Base-by-base conservation (phyloP, 2,329 filamentous ascomycete genomes). In the Arachnopeziza araneosa region DNA sequence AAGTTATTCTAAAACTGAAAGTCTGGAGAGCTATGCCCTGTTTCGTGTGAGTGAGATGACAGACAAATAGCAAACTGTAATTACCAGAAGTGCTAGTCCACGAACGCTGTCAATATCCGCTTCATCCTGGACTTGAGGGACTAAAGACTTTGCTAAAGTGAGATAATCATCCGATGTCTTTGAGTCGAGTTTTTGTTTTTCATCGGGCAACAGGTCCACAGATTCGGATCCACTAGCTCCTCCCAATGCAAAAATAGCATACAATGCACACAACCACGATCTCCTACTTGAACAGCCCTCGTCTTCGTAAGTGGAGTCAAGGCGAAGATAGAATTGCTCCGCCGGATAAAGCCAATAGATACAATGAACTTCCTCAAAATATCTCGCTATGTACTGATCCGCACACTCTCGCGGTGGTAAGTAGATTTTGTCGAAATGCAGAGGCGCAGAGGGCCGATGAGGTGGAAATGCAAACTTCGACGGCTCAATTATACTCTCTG, bases 31-130 rank as follows among this genome's bases (percentile, higher is more conserved):
- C 62, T 30, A 66, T 22, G 30, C 64, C 62, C 62, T 65, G 19
- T 24, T 44, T 30, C 1, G 6, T 56, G 12, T 23, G 22, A 32
- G 24, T 1, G 19, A 7, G 36, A 44, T 44, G 4, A 7, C 6
- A 19, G 12, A 44, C 17, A 6, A 14, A 19, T 19, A 17, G 19
- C 12, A 2, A 10, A n/a, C 1, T 21, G 10, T 24, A 53, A 60
- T 53, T 57, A 62, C 63, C 2, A 66, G 44, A 30, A 66, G 60
- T 24, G 64, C 56, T n/a, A 66, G 57, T 26, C 58, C 64, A 24
- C 64, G 58, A 55, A 66, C 62, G 24, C 64, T 66, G 36, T 66
- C 64, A 54, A 66, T 63, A 56, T 64, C 62, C 26, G 64, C 64
- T 22, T 66, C 64, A 24, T 66, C 64, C 54, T 66, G 62, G 21